phyloP scores from a whole-genome alignment of 768 basidiomycete genomes.

The Agaricus blazei region DNA sequence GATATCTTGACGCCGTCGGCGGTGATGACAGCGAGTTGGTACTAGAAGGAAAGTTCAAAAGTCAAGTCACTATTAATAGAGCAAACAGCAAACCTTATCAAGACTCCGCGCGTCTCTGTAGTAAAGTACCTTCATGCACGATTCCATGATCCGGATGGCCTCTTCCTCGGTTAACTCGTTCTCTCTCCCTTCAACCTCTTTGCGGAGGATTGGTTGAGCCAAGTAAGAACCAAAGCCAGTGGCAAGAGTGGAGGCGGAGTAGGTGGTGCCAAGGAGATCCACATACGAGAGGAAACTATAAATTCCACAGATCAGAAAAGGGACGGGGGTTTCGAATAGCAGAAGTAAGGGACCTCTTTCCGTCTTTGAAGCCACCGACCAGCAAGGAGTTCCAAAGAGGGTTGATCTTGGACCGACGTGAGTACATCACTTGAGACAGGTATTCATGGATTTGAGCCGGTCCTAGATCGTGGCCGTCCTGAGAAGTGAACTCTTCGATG shows the following conservation, averaged over 20 bases:
- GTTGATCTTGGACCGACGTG: constrained; percentile 79
- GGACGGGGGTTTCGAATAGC: background rate
- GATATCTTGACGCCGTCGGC: constrained; percentile 72
- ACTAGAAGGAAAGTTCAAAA: constrained; percentile 42
- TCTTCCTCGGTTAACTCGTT: constrained; percentile 72
- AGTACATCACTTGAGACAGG: constrained; percentile 87
- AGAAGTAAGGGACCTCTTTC: constrained; percentile 53
- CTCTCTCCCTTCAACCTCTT: constrained; percentile 82
- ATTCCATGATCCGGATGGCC: constrained; percentile 72
- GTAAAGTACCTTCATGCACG: constrained; percentile 89
- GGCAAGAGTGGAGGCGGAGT: constrained; percentile 87
- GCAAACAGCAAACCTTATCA: constrained; percentile 65
- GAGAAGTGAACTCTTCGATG: constrained; percentile 72
- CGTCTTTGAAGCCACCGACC: constrained; percentile 88
- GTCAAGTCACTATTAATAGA: background rate
- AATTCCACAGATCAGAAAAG: background rate
- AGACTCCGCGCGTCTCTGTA: constrained; percentile 95
- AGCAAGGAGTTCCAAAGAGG: constrained; percentile 95
- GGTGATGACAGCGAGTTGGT: constrained; percentile 91
- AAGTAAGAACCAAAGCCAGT: constrained; percentile 94
- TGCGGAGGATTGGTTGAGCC: constrained; percentile 87
- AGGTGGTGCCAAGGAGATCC: constrained; percentile 95
- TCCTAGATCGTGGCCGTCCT: constrained; percentile 81
- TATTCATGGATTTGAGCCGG: constrained; percentile 92
- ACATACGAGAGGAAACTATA: constrained; percentile 88